Evolutionary conservation across 345 rosid genomes (phyloP).

Genomic region (Melastoma malabathricum): DNA sequence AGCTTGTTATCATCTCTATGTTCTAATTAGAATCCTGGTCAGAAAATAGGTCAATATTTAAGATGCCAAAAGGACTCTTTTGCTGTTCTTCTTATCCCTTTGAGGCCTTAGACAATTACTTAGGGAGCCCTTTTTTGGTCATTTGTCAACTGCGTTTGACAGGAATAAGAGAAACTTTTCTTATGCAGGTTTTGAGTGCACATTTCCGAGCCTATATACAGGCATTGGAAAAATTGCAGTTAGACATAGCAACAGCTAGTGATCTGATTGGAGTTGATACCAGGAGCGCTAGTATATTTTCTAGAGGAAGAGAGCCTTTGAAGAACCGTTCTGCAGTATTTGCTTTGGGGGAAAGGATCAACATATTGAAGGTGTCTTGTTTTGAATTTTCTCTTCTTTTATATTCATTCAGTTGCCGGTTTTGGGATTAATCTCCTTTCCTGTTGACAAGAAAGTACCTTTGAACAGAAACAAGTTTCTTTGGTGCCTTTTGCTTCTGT

Average conservation of each 20-base stretch:
- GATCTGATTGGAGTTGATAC: constrained; percentile 98
- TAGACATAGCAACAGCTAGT: constrained; percentile 84
- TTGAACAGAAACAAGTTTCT: no score
- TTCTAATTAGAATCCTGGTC: no score
- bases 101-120: no score
- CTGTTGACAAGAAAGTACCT: no score
- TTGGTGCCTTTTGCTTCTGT: no score
- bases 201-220: constrained; percentile 96
- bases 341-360: constrained; percentile 90
- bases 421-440: no score
- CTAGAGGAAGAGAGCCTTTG: constrained; percentile 72
- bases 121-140: background rate
- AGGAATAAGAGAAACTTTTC: background rate
- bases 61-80: no score
- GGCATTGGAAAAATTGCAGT: constrained; percentile 86
- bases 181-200: constrained; percentile 76
- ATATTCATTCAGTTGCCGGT: background rate
- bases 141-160: constrained; percentile 3
- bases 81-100: no score
- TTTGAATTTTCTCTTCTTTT: background rate
- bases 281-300: constrained; percentile 70
- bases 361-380: constrained; percentile 57
- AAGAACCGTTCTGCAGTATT: constrained; percentile 90
- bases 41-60: no score
- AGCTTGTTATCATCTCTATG: no score